These are phyloP conservation scores for Cochlearia excelsa DNA, from an alignment of 345 rosid genomes.

Conservation along the genomic window DNA sequence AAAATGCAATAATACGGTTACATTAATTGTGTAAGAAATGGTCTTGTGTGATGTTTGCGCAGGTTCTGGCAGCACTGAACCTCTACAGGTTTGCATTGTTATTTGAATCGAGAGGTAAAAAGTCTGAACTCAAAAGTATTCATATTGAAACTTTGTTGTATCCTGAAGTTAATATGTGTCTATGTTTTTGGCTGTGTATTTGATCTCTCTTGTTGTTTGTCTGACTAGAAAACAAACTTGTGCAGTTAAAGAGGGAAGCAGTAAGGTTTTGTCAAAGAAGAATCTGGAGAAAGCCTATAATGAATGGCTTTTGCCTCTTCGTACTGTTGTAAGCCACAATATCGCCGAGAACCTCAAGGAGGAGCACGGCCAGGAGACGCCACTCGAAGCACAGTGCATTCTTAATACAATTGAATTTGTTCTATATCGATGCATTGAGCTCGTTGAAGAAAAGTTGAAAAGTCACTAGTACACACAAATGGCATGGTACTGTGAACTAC, in stretches of 20 bases:
- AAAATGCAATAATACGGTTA: too few species aligned
- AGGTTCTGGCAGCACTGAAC: conserved; percentile 88
- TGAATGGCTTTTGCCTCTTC: conserved; percentile 88
- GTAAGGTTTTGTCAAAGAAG: conserved; percentile 48
- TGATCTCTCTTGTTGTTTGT: not conserved
- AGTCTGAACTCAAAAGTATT: conserved; percentile 1
- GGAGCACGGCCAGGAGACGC: conserved; percentile 29
- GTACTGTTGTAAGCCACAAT: conserved; percentile 49
- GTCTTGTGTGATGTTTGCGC: conserved; percentile 22
- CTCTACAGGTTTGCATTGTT: conserved; percentile 71
- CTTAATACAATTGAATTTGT: conserved; percentile 69
- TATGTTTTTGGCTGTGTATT: too few species aligned
- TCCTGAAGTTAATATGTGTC: too few species aligned
- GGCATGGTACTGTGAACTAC: too few species aligned
- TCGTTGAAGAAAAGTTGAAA: conserved; percentile 66
- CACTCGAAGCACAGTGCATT: conserved; percentile 37
- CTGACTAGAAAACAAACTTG: conserved; percentile 23
- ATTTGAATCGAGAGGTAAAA: conserved; percentile 60
- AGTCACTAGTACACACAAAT: not conserved
- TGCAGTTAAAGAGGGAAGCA: conserved; percentile 45
- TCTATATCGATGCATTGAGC: conserved; percentile 79
- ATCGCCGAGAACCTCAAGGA: conserved; percentile 48
- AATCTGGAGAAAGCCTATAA: conserved; percentile 58
- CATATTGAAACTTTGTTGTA: not conserved
- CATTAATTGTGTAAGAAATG: not conserved